A percentile compares a stretch with the other conserved stretches of the same genome.
Evolutionary conservation across 352 stramenopile genomes (phyloP).

Genomic region (Globisporangium acanthophoron): DNA sequence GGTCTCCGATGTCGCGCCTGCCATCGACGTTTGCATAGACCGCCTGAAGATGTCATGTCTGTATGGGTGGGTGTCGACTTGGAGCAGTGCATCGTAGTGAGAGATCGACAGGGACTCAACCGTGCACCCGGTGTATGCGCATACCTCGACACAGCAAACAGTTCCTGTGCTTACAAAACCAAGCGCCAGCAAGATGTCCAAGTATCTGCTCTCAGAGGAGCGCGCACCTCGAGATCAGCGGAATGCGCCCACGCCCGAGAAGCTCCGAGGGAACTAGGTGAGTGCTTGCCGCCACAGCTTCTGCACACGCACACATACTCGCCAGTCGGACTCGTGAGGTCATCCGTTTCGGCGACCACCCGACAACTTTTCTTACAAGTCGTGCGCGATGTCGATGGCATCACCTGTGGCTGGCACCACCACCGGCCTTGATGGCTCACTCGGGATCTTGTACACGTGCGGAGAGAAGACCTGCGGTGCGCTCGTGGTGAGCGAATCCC

Average conservation of each 20-base stretch:
- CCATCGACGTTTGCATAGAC: no score
- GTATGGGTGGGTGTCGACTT: background rate
- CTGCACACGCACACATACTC: no score
- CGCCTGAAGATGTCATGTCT: no score
- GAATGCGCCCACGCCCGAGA: conserved; percentile 38
- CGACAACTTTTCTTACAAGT: no score
- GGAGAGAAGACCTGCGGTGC: conserved; percentile 28
- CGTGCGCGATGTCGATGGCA: no score
- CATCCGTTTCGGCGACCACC: no score
- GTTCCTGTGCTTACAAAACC: conserved; percentile 51
- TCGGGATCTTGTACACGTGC: conserved; percentile 47
- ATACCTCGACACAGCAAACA: conserved; percentile 46
- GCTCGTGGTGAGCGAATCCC: conserved; percentile 19
- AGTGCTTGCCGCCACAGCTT: background rate
- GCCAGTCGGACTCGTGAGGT: no score
- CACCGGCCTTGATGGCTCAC: conserved; percentile 21
- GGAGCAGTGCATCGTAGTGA: conserved; percentile 45
- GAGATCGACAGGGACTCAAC: conserved; percentile 43
- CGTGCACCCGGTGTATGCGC: conserved; percentile 46
- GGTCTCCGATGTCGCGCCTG: no score
- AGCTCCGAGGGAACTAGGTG: conserved; percentile 58
- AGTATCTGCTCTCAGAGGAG: conserved; percentile 59
- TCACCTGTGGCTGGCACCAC: no score
- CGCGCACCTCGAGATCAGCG: conserved; percentile 25
- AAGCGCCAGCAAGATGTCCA: conserved; percentile 43